Base-by-base conservation (phyloP, 768 basidiomycete genomes). In the Phlegmacium glaucopus region DNA sequence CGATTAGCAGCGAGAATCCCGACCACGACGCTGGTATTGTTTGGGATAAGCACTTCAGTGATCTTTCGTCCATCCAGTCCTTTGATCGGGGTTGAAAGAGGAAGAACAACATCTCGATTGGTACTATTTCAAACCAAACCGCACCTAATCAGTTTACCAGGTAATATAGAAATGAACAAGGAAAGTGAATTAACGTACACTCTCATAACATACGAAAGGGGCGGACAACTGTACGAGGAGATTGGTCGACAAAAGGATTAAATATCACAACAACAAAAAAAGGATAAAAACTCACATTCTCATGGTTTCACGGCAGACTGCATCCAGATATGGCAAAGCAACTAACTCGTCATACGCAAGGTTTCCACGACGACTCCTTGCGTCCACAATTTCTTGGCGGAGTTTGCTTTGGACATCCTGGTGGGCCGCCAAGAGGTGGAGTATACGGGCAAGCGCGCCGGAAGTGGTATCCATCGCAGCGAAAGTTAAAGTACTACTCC, bases 321-420 rank as follows among this genome's bases (percentile, higher is more conserved):
- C 67, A 48, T 76, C 71, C 11, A 72, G 57, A 32, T 64, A 60
- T 2, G 67, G 69, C 2, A 74, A 61, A 28, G 36, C 57, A 18
- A 67, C 61, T 7, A 78, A 60, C 8, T 65, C 62, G 40, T 72
- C 68, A 51, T 66, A 75, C 17, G 59, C 53, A 12, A 72, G 47
- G 39, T 66, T 27, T 9, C 46, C 47, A 4, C 47, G 52, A 13
- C 56, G 58, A 32, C 60, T 28, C 39, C 34, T 62, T 15, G 60
- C 62, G 13, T 57, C 51, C 12, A 45, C 16, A 9, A 63, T 55
- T 42, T 63, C 62, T 28, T 48, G 12, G 16, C 62, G 58, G 4
- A 63, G 42, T 40, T 42, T 56, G 12, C 55, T 54, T 42, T 63
- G 62, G 9, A 53, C 60, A 36, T 56, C 52, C 16, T 45, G 55